Evolutionary conservation across 2,329 filamentous ascomycete species (phyloP).

Genomic region (Bretziella fagacearum): DNA sequence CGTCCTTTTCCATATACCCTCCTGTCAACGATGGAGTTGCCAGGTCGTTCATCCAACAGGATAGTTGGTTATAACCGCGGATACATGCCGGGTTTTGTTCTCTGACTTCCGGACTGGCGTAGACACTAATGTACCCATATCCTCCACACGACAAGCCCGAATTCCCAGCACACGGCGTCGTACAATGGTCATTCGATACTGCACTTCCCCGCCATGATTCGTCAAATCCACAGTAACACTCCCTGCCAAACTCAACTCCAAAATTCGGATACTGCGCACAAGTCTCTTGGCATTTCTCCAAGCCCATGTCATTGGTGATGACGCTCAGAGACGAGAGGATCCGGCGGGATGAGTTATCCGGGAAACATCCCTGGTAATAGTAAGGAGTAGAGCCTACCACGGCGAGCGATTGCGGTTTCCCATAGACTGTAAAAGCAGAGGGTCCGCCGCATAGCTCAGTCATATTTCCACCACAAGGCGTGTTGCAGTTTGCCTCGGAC

Average conservation of each 20-base stretch:
- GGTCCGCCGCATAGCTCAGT: slow-evolving; percentile 5
- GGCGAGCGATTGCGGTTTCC: slow-evolving; percentile 2
- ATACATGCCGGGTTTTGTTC: slow-evolving; percentile 2
- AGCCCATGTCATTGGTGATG: slow-evolving; percentile 1
- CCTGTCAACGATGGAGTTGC: neutral
- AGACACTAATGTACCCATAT: slow-evolving; percentile 7
- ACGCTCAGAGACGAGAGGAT: neutral
- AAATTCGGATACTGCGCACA: slow-evolving; percentile 9
- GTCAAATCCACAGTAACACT: slow-evolving; percentile 3
- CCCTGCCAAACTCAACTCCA: slow-evolving; percentile 1
- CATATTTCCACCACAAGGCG: slow-evolving; percentile 2
- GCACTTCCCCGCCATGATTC: slow-evolving; percentile 6
- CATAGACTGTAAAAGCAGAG: slow-evolving; percentile 4
- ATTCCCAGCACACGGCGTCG: slow-evolving; percentile 8
- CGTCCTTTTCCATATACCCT: neutral
- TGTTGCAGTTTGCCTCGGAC: neutral
- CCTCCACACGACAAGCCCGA: slow-evolving; percentile 4
- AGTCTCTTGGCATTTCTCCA: slow-evolving; percentile 3
- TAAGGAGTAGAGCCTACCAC: neutral
- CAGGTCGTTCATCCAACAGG: slow-evolving; percentile 9
- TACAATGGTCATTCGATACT: slow-evolving; percentile 8
- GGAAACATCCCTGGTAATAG: slow-evolving; percentile 11
- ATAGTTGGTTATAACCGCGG: slow-evolving; percentile 10
- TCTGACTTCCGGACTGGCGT: slow-evolving; percentile 4
- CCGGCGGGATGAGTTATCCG: neutral